These are phyloP conservation scores for Cladosporium sp. DNA, from an alignment of 2,329 filamentous ascomycete genomes.

Conservation along the genomic window DNA sequence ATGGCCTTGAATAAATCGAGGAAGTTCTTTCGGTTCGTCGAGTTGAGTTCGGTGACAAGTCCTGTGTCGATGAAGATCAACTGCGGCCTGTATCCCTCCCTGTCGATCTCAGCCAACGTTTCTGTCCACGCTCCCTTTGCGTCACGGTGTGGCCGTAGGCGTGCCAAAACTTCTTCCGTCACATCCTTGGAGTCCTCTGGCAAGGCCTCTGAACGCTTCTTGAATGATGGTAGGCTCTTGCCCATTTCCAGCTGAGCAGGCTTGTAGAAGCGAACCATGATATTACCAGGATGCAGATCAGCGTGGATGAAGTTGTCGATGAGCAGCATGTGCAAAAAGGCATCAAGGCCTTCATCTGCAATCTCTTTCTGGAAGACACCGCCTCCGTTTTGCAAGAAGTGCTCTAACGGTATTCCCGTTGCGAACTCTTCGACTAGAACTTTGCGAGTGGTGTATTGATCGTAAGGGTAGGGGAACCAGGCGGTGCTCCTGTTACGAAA, in stretches of 20 bases:
- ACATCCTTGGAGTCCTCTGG: constrained; percentile 61
- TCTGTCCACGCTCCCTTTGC: constrained; percentile 63
- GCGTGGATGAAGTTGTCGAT: constrained; percentile 98
- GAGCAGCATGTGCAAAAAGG: constrained; percentile 92
- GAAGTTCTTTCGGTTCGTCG: constrained; percentile 81
- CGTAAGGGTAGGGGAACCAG: constrained; percentile 95
- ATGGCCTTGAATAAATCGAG: constrained; percentile 92
- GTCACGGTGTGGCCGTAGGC: constrained; percentile 68
- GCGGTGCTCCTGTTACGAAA: constrained; percentile 86
- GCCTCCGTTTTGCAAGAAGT: constrained; percentile 86
- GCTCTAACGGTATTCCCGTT: constrained; percentile 83
- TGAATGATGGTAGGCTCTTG: constrained; percentile 17
- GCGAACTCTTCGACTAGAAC: constrained; percentile 95
- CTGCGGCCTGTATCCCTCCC: constrained; percentile 86
- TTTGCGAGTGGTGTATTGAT: constrained; percentile 84
- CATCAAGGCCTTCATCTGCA: constrained; percentile 88
- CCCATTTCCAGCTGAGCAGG: constrained; percentile 64
- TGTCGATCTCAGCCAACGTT: constrained; percentile 71
- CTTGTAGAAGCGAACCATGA: constrained; percentile 98
- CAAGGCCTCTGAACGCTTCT: constrained; percentile 25
- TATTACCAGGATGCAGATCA: constrained; percentile 93
- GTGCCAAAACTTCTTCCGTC: constrained; percentile 78
- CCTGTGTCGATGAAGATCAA: constrained; percentile 97
- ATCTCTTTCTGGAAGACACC: constrained; percentile 93
- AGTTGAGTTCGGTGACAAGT: constrained; percentile 88